Evolutionary conservation across 2,329 filamentous ascomycete genomes (phyloP), one percentile per base, ranked within the genome.

Genomic region (Cladophialophora immunda): DNA sequence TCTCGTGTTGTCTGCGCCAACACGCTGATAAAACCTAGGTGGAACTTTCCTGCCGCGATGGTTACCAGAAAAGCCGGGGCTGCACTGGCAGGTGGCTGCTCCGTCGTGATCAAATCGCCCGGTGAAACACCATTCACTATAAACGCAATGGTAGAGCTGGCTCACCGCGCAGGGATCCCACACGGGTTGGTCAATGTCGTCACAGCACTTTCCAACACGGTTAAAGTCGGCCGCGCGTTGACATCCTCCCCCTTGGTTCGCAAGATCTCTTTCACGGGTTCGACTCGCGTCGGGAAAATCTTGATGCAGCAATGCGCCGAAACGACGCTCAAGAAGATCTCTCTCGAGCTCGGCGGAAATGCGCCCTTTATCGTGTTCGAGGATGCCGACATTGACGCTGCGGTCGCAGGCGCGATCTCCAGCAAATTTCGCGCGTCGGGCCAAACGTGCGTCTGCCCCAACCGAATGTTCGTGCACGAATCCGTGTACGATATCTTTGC

Each of bases 401-500:
- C 72, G 9, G 63, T 67, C 36, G 50, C 62, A 3, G 67, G 65
- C 55, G 9, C 66, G 1, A 50, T 70, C 29, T 47, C 56, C 9
- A 50, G 50, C 55, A 70, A 69, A 61, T 68, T 68, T 36, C 53
- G 66, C 53, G 36, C 68, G 65, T 45, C 74, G 69, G 64, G 68
- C 5, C 68, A 70, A 53, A 64, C 63, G 8, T 70, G 66, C 50
- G 60, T 65, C 5, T 62, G 82, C 72, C 83, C 83, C 27, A 95
- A 96, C 82, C 85, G 92, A 38, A 87, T 96, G 70, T 94, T 91
- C 78, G 85, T 95, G 9, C 92, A 95, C 77, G 82, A 84, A 41
- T 89, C 88, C 65, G 86, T 95, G 78, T 93, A 95, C 80, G 90
- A 94, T 74, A 81, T 84, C 41, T 95, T 95, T 72, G 86, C 87